A percentile compares a stretch with the other conserved stretches of the same genome.
phyloP scores from a whole-genome alignment of 805 yeast species.

The Saccharomycopsis olivae region DNA sequence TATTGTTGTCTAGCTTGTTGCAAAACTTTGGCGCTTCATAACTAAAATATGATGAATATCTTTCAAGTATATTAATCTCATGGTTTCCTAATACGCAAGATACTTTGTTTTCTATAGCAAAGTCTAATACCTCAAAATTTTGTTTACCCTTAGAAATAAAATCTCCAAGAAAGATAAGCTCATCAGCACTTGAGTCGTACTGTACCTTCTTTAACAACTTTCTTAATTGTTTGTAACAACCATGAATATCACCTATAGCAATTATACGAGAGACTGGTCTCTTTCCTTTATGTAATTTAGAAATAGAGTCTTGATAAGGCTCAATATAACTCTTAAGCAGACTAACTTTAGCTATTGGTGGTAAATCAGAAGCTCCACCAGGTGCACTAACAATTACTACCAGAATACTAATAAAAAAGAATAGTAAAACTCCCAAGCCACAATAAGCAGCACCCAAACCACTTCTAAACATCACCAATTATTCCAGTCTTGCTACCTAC shows the following conservation, averaged over 20 bases:
- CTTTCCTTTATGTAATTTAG: constrained; percentile 4
- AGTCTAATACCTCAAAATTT: constrained; percentile 58
- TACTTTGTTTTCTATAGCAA: constrained; percentile 44
- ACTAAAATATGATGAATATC: constrained; percentile 53
- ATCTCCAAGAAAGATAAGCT: constrained; percentile 62
- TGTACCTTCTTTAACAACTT: constrained; percentile 41
- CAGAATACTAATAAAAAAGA: background rate
- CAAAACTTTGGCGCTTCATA: constrained; percentile 28
- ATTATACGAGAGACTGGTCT: constrained; percentile 35
- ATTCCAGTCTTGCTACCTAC: too few species aligned
- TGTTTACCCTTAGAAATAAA: constrained; percentile 78
- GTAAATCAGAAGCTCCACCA: background rate
- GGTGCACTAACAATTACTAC: background rate
- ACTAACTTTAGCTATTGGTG: background rate
- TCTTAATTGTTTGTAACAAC: constrained; percentile 47
- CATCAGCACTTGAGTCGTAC: constrained; percentile 40
- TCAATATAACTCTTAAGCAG: constrained; percentile 1
- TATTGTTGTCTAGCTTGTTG: constrained; percentile 23
- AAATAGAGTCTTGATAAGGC: background rate
- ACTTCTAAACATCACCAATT: too few species aligned
- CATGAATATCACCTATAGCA: constrained; percentile 84
- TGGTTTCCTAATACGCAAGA: constrained; percentile 85
- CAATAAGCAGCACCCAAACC: too few species aligned
- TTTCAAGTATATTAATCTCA: constrained; percentile 58
- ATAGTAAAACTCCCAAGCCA: too few species aligned